Evolutionary conservation across 768 basidiomycete species (phyloP).

Genomic region (Candolleomyces eurysporus): DNA sequence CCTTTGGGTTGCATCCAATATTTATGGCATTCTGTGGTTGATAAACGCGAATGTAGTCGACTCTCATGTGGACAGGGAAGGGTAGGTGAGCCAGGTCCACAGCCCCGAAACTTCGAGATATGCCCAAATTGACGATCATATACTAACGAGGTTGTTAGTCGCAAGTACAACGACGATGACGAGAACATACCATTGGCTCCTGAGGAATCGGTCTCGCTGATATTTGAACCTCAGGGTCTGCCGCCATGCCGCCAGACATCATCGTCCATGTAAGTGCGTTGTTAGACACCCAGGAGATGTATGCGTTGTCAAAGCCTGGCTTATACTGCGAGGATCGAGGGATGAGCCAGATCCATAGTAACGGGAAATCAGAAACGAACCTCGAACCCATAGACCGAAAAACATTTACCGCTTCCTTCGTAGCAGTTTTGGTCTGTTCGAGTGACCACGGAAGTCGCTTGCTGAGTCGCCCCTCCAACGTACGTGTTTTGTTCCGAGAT

Average conservation of each 20-base stretch:
- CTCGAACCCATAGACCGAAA: constrained; percentile 79
- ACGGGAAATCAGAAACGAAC: constrained; percentile 19
- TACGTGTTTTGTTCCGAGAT: constrained; percentile 60
- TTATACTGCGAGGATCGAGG: constrained; percentile 30
- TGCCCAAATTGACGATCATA: constrained; percentile 78
- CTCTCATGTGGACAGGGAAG: constrained; percentile 58
- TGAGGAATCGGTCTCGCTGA: constrained; percentile 66
- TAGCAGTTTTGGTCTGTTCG: constrained; percentile 71
- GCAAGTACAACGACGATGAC: not conserved
- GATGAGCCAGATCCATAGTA: not conserved
- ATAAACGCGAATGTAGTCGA: constrained; percentile 67
- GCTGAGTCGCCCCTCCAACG: constrained; percentile 68
- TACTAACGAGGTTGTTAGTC: constrained; percentile 45
- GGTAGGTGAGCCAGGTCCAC: constrained; percentile 67
- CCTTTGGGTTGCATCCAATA: constrained; percentile 68
- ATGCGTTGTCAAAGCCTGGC: constrained; percentile 65
- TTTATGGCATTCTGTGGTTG: constrained; percentile 61
- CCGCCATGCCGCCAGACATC: constrained; percentile 61
- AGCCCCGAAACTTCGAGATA: constrained; percentile 74
- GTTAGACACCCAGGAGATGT: constrained; percentile 82
- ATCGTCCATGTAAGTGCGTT: constrained; percentile 74
- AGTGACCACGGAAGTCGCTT: constrained; percentile 75
- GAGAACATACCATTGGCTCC: constrained; percentile 75
- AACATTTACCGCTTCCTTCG: constrained; percentile 55
- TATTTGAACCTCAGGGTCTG: constrained; percentile 60